These are phyloP conservation scores for Micromonas pusilla DNA, from an alignment of 139 green algal species.

Conservation along the genomic window DNA sequence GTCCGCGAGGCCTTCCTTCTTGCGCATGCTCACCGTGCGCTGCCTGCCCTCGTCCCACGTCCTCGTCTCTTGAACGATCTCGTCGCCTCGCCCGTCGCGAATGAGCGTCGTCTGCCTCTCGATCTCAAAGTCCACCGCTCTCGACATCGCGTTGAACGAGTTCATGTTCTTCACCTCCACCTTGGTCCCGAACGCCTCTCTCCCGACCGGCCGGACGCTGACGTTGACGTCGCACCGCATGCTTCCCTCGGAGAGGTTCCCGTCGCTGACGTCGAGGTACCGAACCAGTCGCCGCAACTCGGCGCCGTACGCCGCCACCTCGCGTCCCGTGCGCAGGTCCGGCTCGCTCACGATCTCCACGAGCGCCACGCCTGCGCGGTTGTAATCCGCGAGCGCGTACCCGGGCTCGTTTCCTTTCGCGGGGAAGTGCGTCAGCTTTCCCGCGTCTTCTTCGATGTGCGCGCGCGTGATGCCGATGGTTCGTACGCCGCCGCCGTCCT, in stretches of 20 bases:
- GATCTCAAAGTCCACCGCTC: slow-evolving; percentile 90
- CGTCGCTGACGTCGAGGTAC: slow-evolving; percentile 77
- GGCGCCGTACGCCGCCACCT: slow-evolving; percentile 82
- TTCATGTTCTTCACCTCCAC: slow-evolving; percentile 99
- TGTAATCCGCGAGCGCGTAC: slow-evolving; percentile 68
- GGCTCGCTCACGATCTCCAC: slow-evolving; percentile 93
- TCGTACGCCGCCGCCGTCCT: slow-evolving; percentile 32
- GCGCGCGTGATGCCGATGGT: slow-evolving; percentile 54
- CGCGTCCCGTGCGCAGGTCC: slow-evolving; percentile 78
- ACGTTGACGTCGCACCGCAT: slow-evolving; percentile 94
- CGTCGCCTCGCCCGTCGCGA: slow-evolving; percentile 45
- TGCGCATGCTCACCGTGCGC: slow-evolving; percentile 56
- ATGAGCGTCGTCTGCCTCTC: slow-evolving; percentile 66
- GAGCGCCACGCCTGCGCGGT: slow-evolving; percentile 85
- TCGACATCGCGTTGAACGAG: slow-evolving; percentile 88
- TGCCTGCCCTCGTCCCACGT: slow-evolving; percentile 80
- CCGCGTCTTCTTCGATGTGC: slow-evolving; percentile 94
- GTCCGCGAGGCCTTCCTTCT: slow-evolving; percentile 92
- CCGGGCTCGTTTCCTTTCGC: neutral
- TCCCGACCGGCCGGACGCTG: slow-evolving; percentile 43
- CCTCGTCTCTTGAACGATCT: slow-evolving; percentile 90
- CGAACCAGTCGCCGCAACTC: slow-evolving; percentile 84
- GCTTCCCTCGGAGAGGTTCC: slow-evolving; percentile 72
- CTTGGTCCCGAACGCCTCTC: slow-evolving; percentile 75
- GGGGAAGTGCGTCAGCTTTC: slow-evolving; percentile 63